Evolutionary conservation across 2,329 filamentous ascomycete species (phyloP).

Genomic region (Diaporthe nobilis): DNA sequence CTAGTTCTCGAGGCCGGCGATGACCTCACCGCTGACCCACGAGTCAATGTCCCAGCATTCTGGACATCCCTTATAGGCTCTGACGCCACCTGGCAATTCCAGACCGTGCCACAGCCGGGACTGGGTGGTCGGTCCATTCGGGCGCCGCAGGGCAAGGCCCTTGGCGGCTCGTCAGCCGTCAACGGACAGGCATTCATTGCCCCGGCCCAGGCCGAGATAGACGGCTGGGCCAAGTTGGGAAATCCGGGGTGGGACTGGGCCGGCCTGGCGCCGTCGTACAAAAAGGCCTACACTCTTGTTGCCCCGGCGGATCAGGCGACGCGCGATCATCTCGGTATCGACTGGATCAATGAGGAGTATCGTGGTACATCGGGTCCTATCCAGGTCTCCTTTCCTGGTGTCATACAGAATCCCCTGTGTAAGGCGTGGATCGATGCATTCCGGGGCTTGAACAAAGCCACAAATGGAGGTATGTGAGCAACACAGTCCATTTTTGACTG

Average conservation of each 20-base stretch:
- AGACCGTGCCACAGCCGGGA: slow-evolving; percentile 46
- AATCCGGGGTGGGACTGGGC: slow-evolving; percentile 46
- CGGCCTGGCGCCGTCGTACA: slow-evolving; percentile 40
- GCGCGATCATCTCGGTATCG: slow-evolving; percentile 43
- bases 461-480: slow-evolving; percentile 43
- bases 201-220: slow-evolving; percentile 40
- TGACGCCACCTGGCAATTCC: slow-evolving; percentile 42
- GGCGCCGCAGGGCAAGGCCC: slow-evolving; percentile 41
- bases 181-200: slow-evolving; percentile 46
- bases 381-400: slow-evolving; percentile 45
- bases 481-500: not conserved
- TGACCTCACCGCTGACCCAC: slow-evolving; percentile 47
- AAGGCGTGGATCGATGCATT: slow-evolving; percentile 47
- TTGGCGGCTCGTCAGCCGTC: slow-evolving; percentile 46
- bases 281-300: slow-evolving; percentile 44
- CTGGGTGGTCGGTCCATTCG: slow-evolving; percentile 38
- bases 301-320: slow-evolving; percentile 41
- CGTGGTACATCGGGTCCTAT: slow-evolving; percentile 44
- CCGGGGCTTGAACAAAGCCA: slow-evolving; percentile 41
- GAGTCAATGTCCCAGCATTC: slow-evolving; percentile 46
- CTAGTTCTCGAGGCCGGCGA: slow-evolving; percentile 50
- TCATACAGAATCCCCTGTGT: slow-evolving; percentile 43
- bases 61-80: slow-evolving; percentile 47
- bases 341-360: slow-evolving; percentile 44
- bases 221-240: slow-evolving; percentile 45